Evolutionary conservation across 1,139 yeast species (phyloP), one percentile per base, ranked within the genome.

Genomic region (Scheffersomyces cryptocercus): DNA sequence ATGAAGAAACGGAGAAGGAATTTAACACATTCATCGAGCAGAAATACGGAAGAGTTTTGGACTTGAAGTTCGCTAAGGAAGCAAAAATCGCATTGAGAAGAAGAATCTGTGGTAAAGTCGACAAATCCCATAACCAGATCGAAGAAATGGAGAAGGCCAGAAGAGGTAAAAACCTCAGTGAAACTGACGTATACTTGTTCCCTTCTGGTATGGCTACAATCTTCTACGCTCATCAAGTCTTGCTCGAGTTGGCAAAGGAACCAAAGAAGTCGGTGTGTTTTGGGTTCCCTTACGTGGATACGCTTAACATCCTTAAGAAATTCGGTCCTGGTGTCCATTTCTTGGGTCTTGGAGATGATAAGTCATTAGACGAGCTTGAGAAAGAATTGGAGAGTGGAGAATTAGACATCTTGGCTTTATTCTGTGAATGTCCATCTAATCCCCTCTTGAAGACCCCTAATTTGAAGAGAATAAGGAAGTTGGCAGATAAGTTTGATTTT

Each of bases 131-230:
- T 20, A 65, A 61, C 41, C 68, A 56, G 40, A 54, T 59, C 28
- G 70, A 61, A 37, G 70, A 66, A 46, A 62, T 65, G 46, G 67
- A 59, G 40, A 62, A 60, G 48, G 55, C 60, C 37, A 62, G 58
- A 46, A 58, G 73, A 46, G 73, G 75, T 41, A 56, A 58, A 40
- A 51, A 59, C 48, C 59, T 78, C 39, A 57, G 72, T 35, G 82
- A 77, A 47, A 69, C 78, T 40, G 96, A 91, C 58, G 95, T 93
- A 1, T 90, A 80, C 58, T 71, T 95, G 44, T 90, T 77, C 57
- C 95, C 97, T 10, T 75, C 91, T 1, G 99, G 99, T 12, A 93
- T 93, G 98, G 86, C 97, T 2, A 74, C 96, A 1, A 87, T 93
- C 36, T 93, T 86, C 68, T 79, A 81, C 45, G 88, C 97, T 0